Percentiles rank a stretch among this genome's conserved stretches.
Conservation (phyloP, 2,329 filamentous ascomycete species). For the Ophiostoma angusticollis region DNA sequence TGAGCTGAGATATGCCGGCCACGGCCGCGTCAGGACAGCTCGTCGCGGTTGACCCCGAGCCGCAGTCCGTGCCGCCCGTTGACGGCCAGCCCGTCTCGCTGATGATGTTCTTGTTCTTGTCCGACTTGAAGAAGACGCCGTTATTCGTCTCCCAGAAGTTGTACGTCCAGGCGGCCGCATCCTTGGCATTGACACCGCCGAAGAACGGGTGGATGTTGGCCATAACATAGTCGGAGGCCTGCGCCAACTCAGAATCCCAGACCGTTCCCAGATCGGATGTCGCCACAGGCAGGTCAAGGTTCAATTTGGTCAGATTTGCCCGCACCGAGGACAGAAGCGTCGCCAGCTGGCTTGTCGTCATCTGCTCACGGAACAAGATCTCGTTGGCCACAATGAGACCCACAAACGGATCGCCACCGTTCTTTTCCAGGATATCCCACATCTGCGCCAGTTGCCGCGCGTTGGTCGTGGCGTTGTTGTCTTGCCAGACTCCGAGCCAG, state of each 20-base stretch:
- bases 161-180: conserved; percentile 70
- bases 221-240: conserved; percentile 77
- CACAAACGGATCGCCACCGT: conserved; percentile 58
- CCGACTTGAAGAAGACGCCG: conserved; percentile 48
- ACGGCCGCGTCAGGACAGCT: conserved; percentile 56
- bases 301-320: conserved; percentile 54
- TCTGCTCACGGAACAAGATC: conserved; percentile 63
- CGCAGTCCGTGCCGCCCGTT: conserved; percentile 68
- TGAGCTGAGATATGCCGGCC: conserved; percentile 68
- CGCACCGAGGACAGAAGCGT: conserved; percentile 55
- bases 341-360: conserved; percentile 52
- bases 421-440: conserved; percentile 65
- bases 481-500: conserved; percentile 92
- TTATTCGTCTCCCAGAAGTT: conserved; percentile 67
- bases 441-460: conserved; percentile 69
- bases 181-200: conserved; percentile 55
- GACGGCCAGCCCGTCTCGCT: conserved; percentile 88
- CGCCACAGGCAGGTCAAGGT: conserved; percentile 62
- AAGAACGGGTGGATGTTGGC: conserved; percentile 97
- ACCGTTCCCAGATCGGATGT: conserved; percentile 83
- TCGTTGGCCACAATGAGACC: conserved; percentile 75
- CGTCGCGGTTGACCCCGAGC: conserved; percentile 29
- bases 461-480: conserved; percentile 72
- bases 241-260: conserved; percentile 60
- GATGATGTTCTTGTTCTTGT: conserved; percentile 60